A percentile compares a stretch with the other conserved stretches of the same genome.
These are phyloP conservation scores for Ceratobasidium sp. DNA, from an alignment of 1,284 basidiomycete genomes.

Conservation along the genomic window DNA sequence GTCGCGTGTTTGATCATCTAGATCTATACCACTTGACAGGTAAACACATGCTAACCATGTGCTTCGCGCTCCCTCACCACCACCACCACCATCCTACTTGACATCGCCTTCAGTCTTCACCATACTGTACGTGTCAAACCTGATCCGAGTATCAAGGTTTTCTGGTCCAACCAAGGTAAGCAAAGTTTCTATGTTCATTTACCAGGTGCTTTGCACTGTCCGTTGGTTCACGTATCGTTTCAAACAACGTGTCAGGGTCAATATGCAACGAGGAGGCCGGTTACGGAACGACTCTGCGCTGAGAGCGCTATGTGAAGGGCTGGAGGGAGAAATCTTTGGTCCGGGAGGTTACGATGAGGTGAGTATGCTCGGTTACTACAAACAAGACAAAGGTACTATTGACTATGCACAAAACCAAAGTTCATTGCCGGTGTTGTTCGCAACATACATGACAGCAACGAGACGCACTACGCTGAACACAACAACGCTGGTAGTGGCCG, in stretches of 20 bases:
- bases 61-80: neutral
- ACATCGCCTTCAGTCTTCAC: too few relatives aligned
- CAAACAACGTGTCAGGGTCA: too few relatives aligned
- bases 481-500: neutral
- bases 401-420: neutral
- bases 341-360: neutral
- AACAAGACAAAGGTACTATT: neutral
- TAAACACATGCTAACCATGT: neutral
- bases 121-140: too few relatives aligned
- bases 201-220: neutral
- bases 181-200: neutral
- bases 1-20: neutral
- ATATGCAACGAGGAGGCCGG: neutral
- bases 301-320: neutral
- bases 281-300: neutral
- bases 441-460: neutral
- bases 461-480: neutral
- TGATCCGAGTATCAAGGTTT: too few relatives aligned
- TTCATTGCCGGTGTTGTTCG: neutral
- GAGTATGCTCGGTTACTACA: neutral
- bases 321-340: neutral
- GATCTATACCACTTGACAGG: constrained; percentile 2
- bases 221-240: neutral
- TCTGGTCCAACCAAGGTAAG: too few relatives aligned
- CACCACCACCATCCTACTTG: neutral